A percentile compares a stretch with the other conserved stretches of the same genome.
phyloP scores from a whole-genome alignment of 176 grass and related monocot species.

The Cenchrus fungigraminus region DNA sequence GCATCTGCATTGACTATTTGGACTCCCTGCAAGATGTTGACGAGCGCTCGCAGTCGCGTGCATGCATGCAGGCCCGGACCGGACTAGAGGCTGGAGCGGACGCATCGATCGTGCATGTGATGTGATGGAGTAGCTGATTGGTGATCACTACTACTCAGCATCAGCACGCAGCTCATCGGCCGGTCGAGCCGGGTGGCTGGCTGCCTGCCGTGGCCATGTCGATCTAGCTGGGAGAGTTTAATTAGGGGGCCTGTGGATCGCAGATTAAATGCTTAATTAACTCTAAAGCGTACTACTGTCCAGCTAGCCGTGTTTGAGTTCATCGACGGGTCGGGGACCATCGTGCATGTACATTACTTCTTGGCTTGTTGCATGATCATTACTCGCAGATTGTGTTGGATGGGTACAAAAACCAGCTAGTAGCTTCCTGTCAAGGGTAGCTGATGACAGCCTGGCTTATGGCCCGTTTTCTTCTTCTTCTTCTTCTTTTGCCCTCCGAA shows the following conservation, averaged over 20 bases:
- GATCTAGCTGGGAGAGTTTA: constrained; percentile 32
- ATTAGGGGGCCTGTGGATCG: neutral
- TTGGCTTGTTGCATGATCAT: constrained; percentile 15
- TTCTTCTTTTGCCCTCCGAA: neutral
- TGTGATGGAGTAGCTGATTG: neutral
- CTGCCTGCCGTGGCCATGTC: neutral
- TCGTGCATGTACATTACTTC: neutral
- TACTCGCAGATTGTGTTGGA: constrained; percentile 16
- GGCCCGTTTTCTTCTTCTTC: neutral
- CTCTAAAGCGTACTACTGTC: neutral
- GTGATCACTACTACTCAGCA: too few species aligned
- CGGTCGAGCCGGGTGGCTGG: neutral
- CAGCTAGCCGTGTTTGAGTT: neutral
- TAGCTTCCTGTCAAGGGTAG: constrained; percentile 18
- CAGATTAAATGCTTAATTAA: constrained; percentile 16
- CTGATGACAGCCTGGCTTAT: constrained; percentile 1
- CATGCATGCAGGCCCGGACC: neutral
- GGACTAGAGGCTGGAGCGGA: neutral
- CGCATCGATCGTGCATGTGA: neutral
- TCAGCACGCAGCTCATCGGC: neutral
- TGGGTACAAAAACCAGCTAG: constrained; percentile 4
- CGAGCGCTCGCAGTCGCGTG: neutral
- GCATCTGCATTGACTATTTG: neutral
- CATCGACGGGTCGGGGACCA: neutral
- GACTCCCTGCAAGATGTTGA: constrained; percentile 23